phyloP scores from a whole-genome alignment of 1,284 basidiomycete species.

The Ceratorhiza oryzae-sativae region DNA sequence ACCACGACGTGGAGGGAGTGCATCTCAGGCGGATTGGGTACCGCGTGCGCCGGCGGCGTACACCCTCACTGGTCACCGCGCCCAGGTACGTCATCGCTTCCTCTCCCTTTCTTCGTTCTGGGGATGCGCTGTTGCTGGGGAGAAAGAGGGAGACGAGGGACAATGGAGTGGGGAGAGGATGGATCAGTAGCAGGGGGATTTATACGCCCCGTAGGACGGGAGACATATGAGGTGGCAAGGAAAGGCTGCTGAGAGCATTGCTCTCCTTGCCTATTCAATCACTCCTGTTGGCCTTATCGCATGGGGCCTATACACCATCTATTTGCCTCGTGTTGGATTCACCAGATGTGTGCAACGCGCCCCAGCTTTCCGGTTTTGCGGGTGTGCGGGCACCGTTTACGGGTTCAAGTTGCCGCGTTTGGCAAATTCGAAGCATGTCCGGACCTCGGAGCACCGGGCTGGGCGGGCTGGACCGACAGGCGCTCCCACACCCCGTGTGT shows the following conservation, averaged over 20 bases:
- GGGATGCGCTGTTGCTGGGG: neutral
- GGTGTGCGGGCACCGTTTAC: slow-evolving; percentile 5
- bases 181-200: neutral
- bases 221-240: slow-evolving; percentile 12
- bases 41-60: slow-evolving; percentile 82
- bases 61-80: slow-evolving; percentile 80
- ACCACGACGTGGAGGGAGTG: slow-evolving; percentile 58
- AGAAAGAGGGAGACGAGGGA: neutral
- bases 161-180: neutral
- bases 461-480: slow-evolving; percentile 35
- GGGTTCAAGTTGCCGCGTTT: slow-evolving; percentile 36
- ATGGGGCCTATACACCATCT: slow-evolving; percentile 17
- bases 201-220: slow-evolving; percentile 1
- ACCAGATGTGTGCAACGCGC: slow-evolving; percentile 33
- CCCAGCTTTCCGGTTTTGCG: slow-evolving; percentile 27
- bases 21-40: slow-evolving; percentile 77
- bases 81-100: slow-evolving; percentile 53
- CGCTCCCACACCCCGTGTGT: slow-evolving; percentile 12
- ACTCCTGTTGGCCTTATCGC: slow-evolving; percentile 31
- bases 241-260: slow-evolving; percentile 7
- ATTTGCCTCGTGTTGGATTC: slow-evolving; percentile 39
- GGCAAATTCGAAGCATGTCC: slow-evolving; percentile 19
- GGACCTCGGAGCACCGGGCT: slow-evolving; percentile 10
- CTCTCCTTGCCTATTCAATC: slow-evolving; percentile 29
- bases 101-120: slow-evolving; percentile 3